Percentiles rank a stretch among this genome's conserved stretches.
These are phyloP conservation scores for Gynochthodes officinalis DNA, from an alignment of 257 asterid species.

Conservation along the genomic window DNA sequence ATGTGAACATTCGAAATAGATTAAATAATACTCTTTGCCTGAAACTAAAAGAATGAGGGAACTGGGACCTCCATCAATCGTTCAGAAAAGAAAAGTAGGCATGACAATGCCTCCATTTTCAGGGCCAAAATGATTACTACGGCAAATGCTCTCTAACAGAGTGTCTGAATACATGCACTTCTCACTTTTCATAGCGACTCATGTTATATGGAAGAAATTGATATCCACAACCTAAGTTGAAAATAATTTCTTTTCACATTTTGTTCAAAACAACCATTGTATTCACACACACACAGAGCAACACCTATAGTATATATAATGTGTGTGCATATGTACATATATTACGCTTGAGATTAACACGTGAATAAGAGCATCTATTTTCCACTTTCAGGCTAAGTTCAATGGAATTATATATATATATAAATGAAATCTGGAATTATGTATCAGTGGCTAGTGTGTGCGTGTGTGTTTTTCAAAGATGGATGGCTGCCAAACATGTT, in stretches of 20 bases:
- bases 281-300: too few relatives aligned
- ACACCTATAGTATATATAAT: too few relatives aligned
- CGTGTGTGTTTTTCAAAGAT: not conserved
- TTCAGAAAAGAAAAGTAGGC: conserved; percentile 22
- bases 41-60: too few relatives aligned
- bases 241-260: not conserved
- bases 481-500: not conserved
- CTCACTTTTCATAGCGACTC: too few relatives aligned
- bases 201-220: too few relatives aligned
- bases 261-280: not conserved
- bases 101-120: conserved; percentile 39
- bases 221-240: not conserved
- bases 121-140: conserved; percentile 46
- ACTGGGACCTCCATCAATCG: conserved; percentile 10
- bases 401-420: too few relatives aligned
- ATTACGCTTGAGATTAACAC: not conserved
- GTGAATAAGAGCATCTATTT: not conserved
- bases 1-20: conserved; percentile 10
- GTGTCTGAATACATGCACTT: conserved; percentile 6
- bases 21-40: conserved; percentile 4
- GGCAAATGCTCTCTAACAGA: conserved; percentile 27
- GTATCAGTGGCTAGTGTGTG: too few relatives aligned
- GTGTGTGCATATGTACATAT: too few relatives aligned
- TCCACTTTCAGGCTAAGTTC: too few relatives aligned
- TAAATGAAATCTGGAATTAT: too few relatives aligned